Evolutionary conservation across 345 rosid genomes (phyloP).

Genomic region (Ceriops zippeliana): DNA sequence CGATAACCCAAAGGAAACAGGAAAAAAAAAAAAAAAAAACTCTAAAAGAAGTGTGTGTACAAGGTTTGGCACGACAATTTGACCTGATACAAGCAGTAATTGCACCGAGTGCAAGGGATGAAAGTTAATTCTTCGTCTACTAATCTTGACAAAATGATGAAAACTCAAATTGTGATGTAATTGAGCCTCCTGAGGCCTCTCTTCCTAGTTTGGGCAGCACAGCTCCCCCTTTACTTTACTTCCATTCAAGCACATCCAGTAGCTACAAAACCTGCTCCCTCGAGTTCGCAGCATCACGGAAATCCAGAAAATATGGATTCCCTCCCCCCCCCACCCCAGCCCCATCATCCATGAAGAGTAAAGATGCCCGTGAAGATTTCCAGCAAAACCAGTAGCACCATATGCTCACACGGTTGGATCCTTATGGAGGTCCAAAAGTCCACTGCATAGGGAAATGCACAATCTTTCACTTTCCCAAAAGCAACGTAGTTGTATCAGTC

Average conservation of each 20-base stretch:
- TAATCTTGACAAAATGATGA: background rate
- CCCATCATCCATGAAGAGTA: slow-evolving; percentile 66
- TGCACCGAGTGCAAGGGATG: background rate
- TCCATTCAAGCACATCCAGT: slow-evolving; percentile 91
- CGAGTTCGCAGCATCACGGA: no score
- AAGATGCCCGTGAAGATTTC: slow-evolving; percentile 53
- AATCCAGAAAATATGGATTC: slow-evolving; percentile 66
- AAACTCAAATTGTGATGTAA: background rate
- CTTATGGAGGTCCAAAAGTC: background rate
- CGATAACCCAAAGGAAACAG: no score
- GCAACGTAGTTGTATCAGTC: background rate
- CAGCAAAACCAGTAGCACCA: no score
- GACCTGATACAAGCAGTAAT: no score
- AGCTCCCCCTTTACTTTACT: slow-evolving; percentile 51
- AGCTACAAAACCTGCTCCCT: slow-evolving; percentile 90
- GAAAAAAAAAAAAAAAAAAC: background rate
- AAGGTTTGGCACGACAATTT: no score
- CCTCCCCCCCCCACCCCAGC: slow-evolving; percentile 51
- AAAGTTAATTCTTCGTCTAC: background rate
- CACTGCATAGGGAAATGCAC: background rate
- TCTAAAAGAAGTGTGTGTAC: background rate
- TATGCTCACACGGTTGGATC: no score
- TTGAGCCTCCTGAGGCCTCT: background rate
- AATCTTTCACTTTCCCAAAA: background rate
- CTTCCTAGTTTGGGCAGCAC: background rate